Percentiles rank a stretch among this genome's conserved stretches.
These are phyloP conservation scores for Thinopyrum elongatum DNA, from an alignment of 176 grass and related monocot species.

Conservation along the genomic window DNA sequence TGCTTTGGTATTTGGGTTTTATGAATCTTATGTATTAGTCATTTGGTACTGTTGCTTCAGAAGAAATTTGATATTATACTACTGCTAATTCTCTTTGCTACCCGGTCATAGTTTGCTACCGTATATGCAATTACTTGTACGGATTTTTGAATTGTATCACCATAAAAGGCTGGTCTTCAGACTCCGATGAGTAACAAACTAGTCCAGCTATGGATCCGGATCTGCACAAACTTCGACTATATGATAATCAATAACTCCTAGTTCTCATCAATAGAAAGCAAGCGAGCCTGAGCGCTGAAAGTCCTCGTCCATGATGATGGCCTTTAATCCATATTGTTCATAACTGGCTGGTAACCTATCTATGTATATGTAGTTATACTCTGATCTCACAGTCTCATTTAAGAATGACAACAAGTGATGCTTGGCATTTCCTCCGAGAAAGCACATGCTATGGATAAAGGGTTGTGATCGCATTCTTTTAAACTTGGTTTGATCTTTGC, in stretches of 20 bases:
- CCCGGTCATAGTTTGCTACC: background rate
- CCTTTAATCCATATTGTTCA: background rate
- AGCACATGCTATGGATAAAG: background rate
- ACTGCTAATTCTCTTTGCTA: background rate
- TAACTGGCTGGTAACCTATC: background rate
- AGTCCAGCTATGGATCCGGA: background rate
- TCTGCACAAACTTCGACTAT: background rate
- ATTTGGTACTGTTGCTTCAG: background rate
- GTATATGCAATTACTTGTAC: background rate
- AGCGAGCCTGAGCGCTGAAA: background rate
- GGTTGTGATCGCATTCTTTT: conserved; percentile 21
- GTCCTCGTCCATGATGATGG: background rate
- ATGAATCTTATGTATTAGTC: background rate
- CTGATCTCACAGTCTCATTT: background rate
- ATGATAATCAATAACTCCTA: background rate
- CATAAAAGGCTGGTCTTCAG: background rate
- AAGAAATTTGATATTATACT: background rate
- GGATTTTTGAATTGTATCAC: background rate
- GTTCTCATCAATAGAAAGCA: background rate
- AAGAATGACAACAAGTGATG: background rate
- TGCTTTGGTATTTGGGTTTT: conserved; percentile 4
- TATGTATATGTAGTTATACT: background rate
- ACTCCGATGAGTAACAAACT: conserved; percentile 1
- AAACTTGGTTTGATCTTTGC: conserved; percentile 50
- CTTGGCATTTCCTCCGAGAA: conserved; percentile 14